phyloP scores from a whole-genome alignment of 129 eudicot species.

The Chrysanthemum lavandulifolium region DNA sequence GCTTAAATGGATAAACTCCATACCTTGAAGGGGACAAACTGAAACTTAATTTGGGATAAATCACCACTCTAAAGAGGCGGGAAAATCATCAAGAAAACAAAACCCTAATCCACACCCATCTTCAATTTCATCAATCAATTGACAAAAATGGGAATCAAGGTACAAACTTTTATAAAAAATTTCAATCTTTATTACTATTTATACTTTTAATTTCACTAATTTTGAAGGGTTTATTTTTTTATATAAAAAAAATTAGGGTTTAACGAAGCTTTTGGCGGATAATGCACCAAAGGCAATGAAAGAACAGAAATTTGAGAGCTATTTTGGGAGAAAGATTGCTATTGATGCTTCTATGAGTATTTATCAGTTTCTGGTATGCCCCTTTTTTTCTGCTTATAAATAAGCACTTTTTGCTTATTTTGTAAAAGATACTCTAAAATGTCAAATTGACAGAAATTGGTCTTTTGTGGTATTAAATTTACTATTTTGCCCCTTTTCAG shows the following conservation, averaged over 20 bases:
- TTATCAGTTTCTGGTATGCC: conserved; percentile 82
- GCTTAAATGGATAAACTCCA: too few relatives aligned
- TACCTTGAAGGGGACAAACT: background rate
- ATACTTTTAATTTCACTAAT: conserved; percentile 1
- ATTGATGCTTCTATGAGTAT: conserved; percentile 99
- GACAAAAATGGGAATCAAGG: conserved; percentile 52
- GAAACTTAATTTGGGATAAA: background rate
- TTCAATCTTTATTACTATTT: background rate
- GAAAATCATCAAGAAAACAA: conserved; percentile 34
- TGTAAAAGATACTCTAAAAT: too few relatives aligned
- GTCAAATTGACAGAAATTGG: conserved; percentile 10
- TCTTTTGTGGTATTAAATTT: too few relatives aligned
- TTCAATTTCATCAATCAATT: background rate
- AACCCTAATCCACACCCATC: conserved; percentile 30
- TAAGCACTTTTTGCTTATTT: conserved; percentile 1
- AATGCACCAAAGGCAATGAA: conserved; percentile 88
- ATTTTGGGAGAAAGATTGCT: conserved; percentile 85
- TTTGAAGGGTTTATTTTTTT: background rate
- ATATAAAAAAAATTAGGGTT: conserved; percentile 54
- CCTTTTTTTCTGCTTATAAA: conserved; percentile 52
- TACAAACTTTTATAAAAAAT: background rate
- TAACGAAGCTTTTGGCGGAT: conserved; percentile 91
- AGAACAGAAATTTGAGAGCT: conserved; percentile 94
- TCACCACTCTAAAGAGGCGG: conserved; percentile 31
- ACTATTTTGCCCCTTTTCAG: too few relatives aligned